Base-by-base conservation (phyloP, 1,284 basidiomycete genomes). In the Neonothopanus nambi region DNA sequence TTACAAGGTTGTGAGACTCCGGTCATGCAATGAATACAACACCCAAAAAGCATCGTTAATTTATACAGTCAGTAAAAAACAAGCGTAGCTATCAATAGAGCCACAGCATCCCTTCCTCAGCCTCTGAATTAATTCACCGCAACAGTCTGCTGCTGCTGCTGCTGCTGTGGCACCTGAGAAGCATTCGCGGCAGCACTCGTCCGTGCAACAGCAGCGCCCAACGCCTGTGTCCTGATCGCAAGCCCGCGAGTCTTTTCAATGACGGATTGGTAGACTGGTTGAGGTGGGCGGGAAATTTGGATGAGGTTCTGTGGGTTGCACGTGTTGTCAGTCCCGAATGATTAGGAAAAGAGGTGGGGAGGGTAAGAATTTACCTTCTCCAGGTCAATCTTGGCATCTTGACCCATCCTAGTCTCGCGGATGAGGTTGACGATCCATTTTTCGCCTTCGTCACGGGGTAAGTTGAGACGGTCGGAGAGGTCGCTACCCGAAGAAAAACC, bases 381-480 rank as follows among this genome's bases (percentile, higher is more conserved):
- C 46, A 98, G 81, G 71, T 98, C 95, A 61, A 98, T 98, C 78
- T 97, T 98, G 53, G 94, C 94, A 65, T 99, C 92, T 3, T 91
- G 88, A 20, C 91, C 94, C 84, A 97, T 93, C 28, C 93, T 85
- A 23, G 95, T 97, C 71, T 98, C 97, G 47, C 95, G 85, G 64
- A 98, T 96, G 55, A 98, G 87, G 77, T 97, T 98, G 64, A 98
- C 96, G 61, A 99, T 96, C 96, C 96, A 99, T 70, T 97, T 97
- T 70, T 98, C 96, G 54, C 96, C 97, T 65, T 98, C 96, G 63
- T 95, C 94, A 51, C 80, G 84, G 21, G 90, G 89, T 52, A 98
- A 81, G 71, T 98, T 98, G 35, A 99, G 80, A 12, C 95, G 87
- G 66, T 92, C 88, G 15, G 95, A 96, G 28, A 99, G 82, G 67